Percentiles rank a stretch among this genome's conserved stretches.
These are phyloP conservation scores for Aspergillus viridinutans DNA, from an alignment of 2,329 filamentous ascomycete species.

Conservation along the genomic window DNA sequence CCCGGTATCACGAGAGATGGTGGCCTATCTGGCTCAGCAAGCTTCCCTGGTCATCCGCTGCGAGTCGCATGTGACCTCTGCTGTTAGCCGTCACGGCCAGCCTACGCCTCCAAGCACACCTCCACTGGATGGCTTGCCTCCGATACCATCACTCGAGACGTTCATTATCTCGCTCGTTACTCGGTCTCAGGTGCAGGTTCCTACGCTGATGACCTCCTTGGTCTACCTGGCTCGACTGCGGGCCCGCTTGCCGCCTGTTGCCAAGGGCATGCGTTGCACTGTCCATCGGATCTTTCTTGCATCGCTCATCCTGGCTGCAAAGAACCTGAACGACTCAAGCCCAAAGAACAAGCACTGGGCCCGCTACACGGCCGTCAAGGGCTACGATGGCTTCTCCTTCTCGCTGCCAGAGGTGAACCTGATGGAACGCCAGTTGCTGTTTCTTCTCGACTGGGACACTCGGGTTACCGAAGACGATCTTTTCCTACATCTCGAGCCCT, in stretches of 20 bases:
- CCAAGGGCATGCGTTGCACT: conserved; percentile 93
- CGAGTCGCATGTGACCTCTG: conserved; percentile 47
- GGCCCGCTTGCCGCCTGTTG: conserved; percentile 81
- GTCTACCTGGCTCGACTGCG: conserved; percentile 87
- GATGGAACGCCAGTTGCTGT: conserved; percentile 98
- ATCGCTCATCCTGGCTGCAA: conserved; percentile 65
- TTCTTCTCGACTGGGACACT: conserved; percentile 91
- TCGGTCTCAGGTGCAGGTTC: conserved; percentile 92
- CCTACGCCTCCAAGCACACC: conserved; percentile 59
- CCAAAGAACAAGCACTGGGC: conserved; percentile 99
- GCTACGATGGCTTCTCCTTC: conserved; percentile 78
- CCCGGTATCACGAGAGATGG: conserved; percentile 47
- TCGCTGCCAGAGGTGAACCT: conserved; percentile 94
- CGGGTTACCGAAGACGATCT: conserved; percentile 81
- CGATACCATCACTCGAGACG: conserved; percentile 73
- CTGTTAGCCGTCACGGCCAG: conserved; percentile 44
- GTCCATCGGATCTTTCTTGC: conserved; percentile 95
- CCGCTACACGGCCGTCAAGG: conserved; percentile 75
- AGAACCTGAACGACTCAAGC: conserved; percentile 97
- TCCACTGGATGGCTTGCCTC: conserved; percentile 46
- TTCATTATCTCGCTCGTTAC: conserved; percentile 92
- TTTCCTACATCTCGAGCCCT: conserved; percentile 79
- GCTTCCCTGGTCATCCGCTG: conserved; percentile 48
- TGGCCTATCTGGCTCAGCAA: conserved; percentile 44
- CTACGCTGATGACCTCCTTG: conserved; percentile 93